phyloP scores from a whole-genome alignment of 83 land plant species.

The Isoetes engelmannii region DNA sequence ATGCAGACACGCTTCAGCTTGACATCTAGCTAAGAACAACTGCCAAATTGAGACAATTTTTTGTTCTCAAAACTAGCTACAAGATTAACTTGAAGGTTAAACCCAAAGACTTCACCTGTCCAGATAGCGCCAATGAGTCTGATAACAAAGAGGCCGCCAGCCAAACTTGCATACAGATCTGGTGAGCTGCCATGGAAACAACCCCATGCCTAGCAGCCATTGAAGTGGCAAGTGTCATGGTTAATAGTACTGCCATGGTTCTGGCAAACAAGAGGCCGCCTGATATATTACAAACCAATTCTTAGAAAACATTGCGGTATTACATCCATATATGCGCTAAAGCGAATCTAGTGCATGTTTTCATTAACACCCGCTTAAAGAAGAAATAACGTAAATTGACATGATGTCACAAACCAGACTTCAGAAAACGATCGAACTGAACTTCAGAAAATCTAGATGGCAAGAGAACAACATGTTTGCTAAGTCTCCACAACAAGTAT shows the following conservation, averaged over 20 bases:
- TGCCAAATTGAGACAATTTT: neutral
- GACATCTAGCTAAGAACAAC: neutral
- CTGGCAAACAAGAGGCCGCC: conserved; percentile 70
- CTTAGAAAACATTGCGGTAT: neutral
- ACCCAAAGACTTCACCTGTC: conserved; percentile 49
- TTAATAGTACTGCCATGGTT: conserved; percentile 54
- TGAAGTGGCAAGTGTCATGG: conserved; percentile 80
- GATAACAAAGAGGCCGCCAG: conserved; percentile 78
- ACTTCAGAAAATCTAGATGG: conserved; percentile 59
- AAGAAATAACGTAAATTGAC: neutral
- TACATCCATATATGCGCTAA: neutral
- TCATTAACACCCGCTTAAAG: neutral
- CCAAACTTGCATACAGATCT: conserved; percentile 91
- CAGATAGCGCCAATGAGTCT: conserved; percentile 95
- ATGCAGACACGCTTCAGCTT: neutral
- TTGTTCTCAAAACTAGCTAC: too few relatives aligned
- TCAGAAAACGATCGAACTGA: conserved; percentile 59
- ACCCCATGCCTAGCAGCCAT: conserved; percentile 85
- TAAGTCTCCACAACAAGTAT: conserved; percentile 58
- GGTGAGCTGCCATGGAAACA: conserved; percentile 86
- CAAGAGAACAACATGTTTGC: conserved; percentile 50
- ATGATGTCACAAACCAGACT: conserved; percentile 47
- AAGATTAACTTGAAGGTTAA: too few relatives aligned
- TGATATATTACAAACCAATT: conserved; percentile 20
- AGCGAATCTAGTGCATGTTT: neutral